Conservation (phyloP, 2,329 filamentous ascomycete genomes). For the Ceratocystis destructans region DNA sequence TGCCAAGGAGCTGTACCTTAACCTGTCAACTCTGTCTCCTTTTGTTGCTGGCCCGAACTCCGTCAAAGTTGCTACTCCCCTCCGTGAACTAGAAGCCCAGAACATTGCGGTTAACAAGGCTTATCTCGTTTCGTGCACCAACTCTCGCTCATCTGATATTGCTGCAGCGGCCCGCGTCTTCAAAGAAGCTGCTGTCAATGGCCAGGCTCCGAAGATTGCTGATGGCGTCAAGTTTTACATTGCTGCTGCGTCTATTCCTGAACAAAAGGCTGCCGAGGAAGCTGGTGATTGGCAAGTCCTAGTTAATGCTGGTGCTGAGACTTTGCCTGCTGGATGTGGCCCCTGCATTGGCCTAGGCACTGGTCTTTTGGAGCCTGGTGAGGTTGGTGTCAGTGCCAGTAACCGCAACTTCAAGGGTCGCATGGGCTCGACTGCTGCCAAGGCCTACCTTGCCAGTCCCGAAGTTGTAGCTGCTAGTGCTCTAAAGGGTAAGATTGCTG, state of each 20-base stretch:
- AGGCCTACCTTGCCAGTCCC: constrained; percentile 76
- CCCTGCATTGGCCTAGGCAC: constrained; percentile 73
- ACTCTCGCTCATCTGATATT: constrained; percentile 68
- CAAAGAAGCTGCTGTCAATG: constrained; percentile 55
- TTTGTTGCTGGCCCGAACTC: constrained; percentile 82
- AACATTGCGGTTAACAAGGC: constrained; percentile 70
- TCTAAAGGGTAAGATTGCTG: constrained; percentile 54
- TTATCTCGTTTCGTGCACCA: constrained; percentile 78
- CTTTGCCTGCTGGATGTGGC: constrained; percentile 60
- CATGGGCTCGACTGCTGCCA: constrained; percentile 68
- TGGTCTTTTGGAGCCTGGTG: constrained; percentile 69
- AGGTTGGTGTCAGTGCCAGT: constrained; percentile 68
- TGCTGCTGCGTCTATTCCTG: constrained; percentile 65
- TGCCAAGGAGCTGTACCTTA: constrained; percentile 67
- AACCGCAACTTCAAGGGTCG: constrained; percentile 89
- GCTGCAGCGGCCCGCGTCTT: constrained; percentile 74
- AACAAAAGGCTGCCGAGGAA: constrained; percentile 66
- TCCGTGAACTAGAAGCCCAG: constrained; percentile 57
- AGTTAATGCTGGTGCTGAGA: constrained; percentile 61
- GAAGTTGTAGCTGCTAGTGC: constrained; percentile 89
- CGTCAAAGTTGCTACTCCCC: constrained; percentile 71
- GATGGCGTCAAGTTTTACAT: constrained; percentile 75
- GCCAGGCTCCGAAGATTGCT: constrained; percentile 54
- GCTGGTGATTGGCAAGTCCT: constrained; percentile 75
- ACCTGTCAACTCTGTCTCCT: constrained; percentile 71